phyloP scores from a whole-genome alignment of 2,329 filamentous ascomycete genomes.

The Neospermospora avenae region DNA sequence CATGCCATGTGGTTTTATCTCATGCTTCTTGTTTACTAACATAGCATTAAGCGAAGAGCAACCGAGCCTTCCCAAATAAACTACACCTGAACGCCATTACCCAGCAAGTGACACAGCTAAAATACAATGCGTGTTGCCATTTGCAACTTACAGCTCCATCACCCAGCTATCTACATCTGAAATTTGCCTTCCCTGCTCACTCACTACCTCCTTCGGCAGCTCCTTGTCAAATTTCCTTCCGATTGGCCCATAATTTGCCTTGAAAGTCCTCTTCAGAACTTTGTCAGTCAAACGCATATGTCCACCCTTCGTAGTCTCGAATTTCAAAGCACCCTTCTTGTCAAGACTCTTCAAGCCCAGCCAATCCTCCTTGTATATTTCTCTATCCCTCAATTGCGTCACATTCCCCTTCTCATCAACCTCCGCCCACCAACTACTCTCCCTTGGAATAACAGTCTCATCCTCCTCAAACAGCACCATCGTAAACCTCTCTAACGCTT shows the following conservation, averaged over 20 bases:
- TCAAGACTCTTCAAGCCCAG: conserved; percentile 79
- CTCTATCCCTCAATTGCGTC: conserved; percentile 64
- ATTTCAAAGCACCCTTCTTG: conserved; percentile 72
- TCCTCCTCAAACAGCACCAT: conserved; percentile 92
- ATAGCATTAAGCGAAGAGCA: neutral
- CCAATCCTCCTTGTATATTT: conserved; percentile 89
- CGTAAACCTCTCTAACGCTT: conserved; percentile 69
- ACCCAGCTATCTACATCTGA: neutral
- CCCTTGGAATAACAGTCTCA: conserved; percentile 80
- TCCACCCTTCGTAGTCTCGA: conserved; percentile 67
- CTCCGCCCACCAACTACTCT: conserved; percentile 88
- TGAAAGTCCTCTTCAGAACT: conserved; percentile 47
- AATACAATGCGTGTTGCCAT: neutral
- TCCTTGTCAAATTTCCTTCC: conserved; percentile 26
- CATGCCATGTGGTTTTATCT: neutral
- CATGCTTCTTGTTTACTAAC: neutral
- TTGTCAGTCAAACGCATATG: conserved; percentile 80
- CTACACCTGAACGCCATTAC: neutral
- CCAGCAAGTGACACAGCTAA: neutral
- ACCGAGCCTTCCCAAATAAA: neutral
- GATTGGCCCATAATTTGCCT: conserved; percentile 42
- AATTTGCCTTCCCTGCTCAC: neutral
- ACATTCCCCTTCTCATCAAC: conserved; percentile 65
- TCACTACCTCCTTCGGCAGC: neutral
- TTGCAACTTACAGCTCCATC: neutral